A percentile compares a stretch with the other conserved stretches of the same genome.
Evolutionary conservation across 495 filamentous ascomycete genomes (phyloP).

Genomic region (Amniculicola lignicola): DNA sequence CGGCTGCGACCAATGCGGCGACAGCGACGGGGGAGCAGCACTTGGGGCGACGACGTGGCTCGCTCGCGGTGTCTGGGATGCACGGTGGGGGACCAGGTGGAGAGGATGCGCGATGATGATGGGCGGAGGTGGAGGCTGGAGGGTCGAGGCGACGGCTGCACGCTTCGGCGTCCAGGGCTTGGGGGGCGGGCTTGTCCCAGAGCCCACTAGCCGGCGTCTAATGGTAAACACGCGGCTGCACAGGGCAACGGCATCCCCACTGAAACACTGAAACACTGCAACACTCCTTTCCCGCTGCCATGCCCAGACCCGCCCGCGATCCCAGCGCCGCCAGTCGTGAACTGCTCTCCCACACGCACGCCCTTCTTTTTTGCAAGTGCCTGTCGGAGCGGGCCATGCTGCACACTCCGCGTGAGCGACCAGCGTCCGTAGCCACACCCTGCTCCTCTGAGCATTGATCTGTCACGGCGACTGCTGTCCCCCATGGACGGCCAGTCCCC

Average conservation of each 20-base stretch:
- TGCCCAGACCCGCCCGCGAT: background rate
- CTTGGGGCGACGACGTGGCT: constrained; percentile 18
- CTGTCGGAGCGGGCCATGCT: background rate
- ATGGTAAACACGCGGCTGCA: constrained; percentile 9
- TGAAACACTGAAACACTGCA: background rate
- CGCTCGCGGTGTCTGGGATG: constrained; percentile 1
- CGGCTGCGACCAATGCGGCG: constrained; percentile 20
- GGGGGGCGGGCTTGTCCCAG: background rate
- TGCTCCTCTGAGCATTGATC: background rate
- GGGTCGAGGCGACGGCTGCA: background rate
- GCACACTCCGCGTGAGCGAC: background rate
- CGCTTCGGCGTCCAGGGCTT: background rate
- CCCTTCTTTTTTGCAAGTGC: constrained; percentile 9
- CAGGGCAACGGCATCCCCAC: constrained; percentile 6
- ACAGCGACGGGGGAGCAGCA: constrained; percentile 1
- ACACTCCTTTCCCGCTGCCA: background rate
- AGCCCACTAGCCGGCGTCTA: background rate
- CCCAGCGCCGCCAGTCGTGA: background rate
- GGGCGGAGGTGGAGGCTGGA: too few relatives aligned
- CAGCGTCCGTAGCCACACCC: too few relatives aligned
- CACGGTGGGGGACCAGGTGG: background rate
- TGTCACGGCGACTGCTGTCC: background rate
- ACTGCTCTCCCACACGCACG: background rate
- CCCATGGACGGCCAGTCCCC: constrained; percentile 36
- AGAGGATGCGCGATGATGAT: background rate